Base-by-base conservation (phyloP, 129 eudicot species). In the Lactuca sativa region DNA sequence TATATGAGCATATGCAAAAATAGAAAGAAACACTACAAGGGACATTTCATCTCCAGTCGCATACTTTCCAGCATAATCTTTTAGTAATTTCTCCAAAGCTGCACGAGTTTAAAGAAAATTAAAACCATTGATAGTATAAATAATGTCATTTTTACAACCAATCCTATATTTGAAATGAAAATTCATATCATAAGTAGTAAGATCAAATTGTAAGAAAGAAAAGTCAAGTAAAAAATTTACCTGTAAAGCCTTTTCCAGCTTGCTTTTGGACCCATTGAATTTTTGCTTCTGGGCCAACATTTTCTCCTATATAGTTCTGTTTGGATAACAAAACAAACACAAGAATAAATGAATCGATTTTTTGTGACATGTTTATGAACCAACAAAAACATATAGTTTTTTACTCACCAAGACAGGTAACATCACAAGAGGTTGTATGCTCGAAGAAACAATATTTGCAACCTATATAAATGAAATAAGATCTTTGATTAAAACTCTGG, bases 21-120 rank as follows among this genome's bases (percentile, higher is more conserved):
- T 43, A 59, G 36, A 68, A 74, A 71, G 43, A 58, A 54, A 75
- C 74, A 6, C 0, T 77, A 87, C 97, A 90, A 91, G 73, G 65
- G 17, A 83, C 75, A 81, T 78, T 77, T 89, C 90, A 78, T 86
- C 93, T 67, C 96, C 96, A 1, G 90, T 89, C 21, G 96, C 93
- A 82, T 79, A 89, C 56, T 77, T 89, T 65, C 96, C 93, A 48
- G 90, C 88, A 84, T 77, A 53, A 25, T 78, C 81, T 56, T 72
- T 73, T 66, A 89, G 69, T 36, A 89, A 81, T 58, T 81, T 82
- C 83, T 89, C 96, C 41, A 89, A 77, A 61, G 87, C 89, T 87
- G 83, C 72, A 84, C 54, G 16, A 70, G 44, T 49, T 60, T 25
- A 69, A 13, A 31, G 37, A 34, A 70, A 21, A 21, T 21, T 21